These are phyloP conservation scores for Articulospora tetracladia DNA, from an alignment of 495 filamentous ascomycete species.

Conservation along the genomic window DNA sequence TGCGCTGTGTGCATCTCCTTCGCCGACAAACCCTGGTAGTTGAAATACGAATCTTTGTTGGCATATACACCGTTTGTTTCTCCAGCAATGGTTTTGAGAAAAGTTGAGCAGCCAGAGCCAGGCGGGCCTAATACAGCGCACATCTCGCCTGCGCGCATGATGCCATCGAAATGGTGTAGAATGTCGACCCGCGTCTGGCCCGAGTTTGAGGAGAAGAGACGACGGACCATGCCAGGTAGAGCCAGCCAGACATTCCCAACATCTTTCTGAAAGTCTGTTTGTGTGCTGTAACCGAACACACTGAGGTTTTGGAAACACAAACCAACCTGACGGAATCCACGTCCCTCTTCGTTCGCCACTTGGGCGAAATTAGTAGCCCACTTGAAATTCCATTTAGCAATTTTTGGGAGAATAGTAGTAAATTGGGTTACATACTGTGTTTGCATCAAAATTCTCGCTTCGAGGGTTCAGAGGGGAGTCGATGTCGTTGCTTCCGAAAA, in stretches of 20 bases:
- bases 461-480: constrained; percentile 10
- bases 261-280: constrained; percentile 76
- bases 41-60: constrained; percentile 60
- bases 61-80: constrained; percentile 73
- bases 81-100: constrained; percentile 83
- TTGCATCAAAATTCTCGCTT: constrained; percentile 40
- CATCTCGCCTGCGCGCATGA: constrained; percentile 75
- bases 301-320: constrained; percentile 57
- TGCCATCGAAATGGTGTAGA: constrained; percentile 44
- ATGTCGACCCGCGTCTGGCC: constrained; percentile 45
- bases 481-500: background rate
- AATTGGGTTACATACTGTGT: constrained; percentile 16
- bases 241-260: constrained; percentile 45
- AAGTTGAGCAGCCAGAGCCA: constrained; percentile 83
- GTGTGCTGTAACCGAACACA: constrained; percentile 56
- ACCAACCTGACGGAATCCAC: constrained; percentile 30
- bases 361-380: constrained; percentile 53
- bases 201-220: constrained; percentile 2
- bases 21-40: constrained; percentile 50
- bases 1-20: constrained; percentile 28
- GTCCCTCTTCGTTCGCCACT: constrained; percentile 30
- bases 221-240: background rate
- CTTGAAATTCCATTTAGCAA: background rate
- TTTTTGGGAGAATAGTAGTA: background rate
- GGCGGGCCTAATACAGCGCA: constrained; percentile 83